A percentile compares a stretch with the other conserved stretches of the same genome.
Evolutionary conservation across 495 filamentous ascomycete species (phyloP).

Genomic region (Tuber umbilicatum): DNA sequence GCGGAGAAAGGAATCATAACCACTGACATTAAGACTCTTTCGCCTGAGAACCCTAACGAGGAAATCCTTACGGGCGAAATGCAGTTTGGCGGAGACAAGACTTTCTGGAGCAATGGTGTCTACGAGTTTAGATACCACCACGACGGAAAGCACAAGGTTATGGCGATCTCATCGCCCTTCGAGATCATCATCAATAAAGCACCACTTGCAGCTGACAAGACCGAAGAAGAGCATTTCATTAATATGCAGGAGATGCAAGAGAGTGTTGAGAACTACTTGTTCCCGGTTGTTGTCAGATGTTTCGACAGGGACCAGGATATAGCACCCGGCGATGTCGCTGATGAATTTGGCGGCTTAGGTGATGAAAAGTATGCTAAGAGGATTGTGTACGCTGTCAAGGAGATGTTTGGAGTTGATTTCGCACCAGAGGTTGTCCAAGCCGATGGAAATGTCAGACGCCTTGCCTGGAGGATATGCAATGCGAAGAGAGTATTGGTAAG

Average conservation of each 20-base stretch:
- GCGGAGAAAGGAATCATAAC: constrained; percentile 73
- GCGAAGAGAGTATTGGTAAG: constrained; percentile 90
- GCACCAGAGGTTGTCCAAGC: constrained; percentile 86
- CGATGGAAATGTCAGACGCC: constrained; percentile 82
- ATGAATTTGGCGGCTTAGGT: constrained; percentile 80
- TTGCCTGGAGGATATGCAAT: constrained; percentile 92
- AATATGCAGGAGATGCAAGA: constrained; percentile 44
- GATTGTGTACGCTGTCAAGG: constrained; percentile 85
- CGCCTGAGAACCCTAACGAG: constrained; percentile 47
- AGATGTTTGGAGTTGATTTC: constrained; percentile 98
- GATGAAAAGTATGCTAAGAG: constrained; percentile 82
- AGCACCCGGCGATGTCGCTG: constrained; percentile 70
- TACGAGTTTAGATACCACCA: constrained; percentile 98
- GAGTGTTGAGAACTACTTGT: constrained; percentile 65
- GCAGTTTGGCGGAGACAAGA: constrained; percentile 83
- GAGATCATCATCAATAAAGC: constrained; percentile 65
- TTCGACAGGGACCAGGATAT: constrained; percentile 89
- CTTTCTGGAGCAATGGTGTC: constrained; percentile 92
- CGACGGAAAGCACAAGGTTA: constrained; percentile 85
- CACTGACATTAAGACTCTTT: constrained; percentile 53
- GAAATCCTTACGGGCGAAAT: constrained; percentile 67
- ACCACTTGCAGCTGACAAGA: constrained; percentile 62
- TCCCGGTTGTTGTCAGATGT: constrained; percentile 81
- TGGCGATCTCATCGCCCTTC: constrained; percentile 91
- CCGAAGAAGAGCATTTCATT: constrained; percentile 49